Evolutionary conservation across 2,329 filamentous ascomycete genomes (phyloP).

Genomic region (Colletotrichum tropicicola): DNA sequence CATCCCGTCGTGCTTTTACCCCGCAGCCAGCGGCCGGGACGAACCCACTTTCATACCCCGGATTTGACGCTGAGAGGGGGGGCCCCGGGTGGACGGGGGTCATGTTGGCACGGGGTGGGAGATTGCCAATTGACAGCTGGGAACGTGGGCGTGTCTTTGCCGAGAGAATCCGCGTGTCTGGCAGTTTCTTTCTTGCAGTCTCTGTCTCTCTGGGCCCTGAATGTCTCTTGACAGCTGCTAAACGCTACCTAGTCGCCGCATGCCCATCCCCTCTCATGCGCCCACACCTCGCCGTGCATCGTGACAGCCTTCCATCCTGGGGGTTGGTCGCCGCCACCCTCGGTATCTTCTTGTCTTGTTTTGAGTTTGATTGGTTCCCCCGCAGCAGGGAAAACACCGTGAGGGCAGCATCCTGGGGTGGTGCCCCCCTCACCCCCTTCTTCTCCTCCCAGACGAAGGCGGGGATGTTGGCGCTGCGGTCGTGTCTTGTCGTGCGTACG

Average conservation of each 20-base stretch:
- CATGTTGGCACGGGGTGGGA: not conserved
- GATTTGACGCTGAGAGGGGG: slow-evolving; percentile 14
- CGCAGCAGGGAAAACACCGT: slow-evolving; percentile 5
- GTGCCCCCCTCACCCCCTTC: too few relatives aligned
- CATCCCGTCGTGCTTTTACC: slow-evolving; percentile 3
- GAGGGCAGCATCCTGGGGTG: slow-evolving; percentile 12
- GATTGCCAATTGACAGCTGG: not conserved
- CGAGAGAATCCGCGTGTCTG: not conserved
- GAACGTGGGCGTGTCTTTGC: slow-evolving; percentile 4
- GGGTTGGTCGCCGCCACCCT: slow-evolving; percentile 19
- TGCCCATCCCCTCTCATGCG: slow-evolving; percentile 6
- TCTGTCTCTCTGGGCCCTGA: not conserved
- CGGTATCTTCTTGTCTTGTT: slow-evolving; percentile 23
- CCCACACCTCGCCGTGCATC: slow-evolving; percentile 8
- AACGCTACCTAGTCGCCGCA: not conserved
- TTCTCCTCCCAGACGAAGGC: not conserved
- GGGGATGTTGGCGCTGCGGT: not conserved
- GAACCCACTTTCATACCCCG: slow-evolving; percentile 21
- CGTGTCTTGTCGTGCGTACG: slow-evolving; percentile 5
- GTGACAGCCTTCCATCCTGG: not conserved
- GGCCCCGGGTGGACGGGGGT: not conserved
- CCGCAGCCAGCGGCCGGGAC: slow-evolving; percentile 15
- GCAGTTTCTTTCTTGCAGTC: not conserved
- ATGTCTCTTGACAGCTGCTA: not conserved
- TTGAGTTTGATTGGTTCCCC: slow-evolving; percentile 24